A percentile compares a stretch with the other conserved stretches of the same genome.
Conservation (phyloP, 176 grass and related monocot genomes). For the Otatea glauca region DNA sequence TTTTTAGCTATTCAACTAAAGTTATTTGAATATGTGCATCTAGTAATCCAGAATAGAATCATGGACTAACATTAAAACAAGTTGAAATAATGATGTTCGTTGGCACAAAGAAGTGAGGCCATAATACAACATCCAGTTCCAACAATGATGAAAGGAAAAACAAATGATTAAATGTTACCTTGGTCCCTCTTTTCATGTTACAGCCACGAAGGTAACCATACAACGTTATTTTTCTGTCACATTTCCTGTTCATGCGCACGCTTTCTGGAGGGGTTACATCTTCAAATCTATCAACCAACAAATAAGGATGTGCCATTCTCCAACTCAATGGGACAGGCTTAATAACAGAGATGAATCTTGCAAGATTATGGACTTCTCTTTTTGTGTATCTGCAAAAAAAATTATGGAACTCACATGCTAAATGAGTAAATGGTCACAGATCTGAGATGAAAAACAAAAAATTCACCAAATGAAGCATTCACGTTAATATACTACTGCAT, state of each 20-base stretch:
- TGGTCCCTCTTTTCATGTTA: conserved; percentile 93
- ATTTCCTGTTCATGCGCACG: conserved; percentile 74
- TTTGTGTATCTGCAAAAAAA: conserved; percentile 74
- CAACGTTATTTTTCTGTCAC: conserved; percentile 92
- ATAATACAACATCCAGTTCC: conserved; percentile 24
- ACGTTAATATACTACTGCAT: not conserved
- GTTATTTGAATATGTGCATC: not conserved
- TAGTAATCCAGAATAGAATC: conserved; percentile 7
- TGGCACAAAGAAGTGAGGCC: conserved; percentile 35
- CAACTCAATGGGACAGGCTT: conserved; percentile 77
- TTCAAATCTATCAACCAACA: conserved; percentile 93
- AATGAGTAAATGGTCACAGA: conserved; percentile 9
- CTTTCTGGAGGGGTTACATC: conserved; percentile 85
- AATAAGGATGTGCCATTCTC: conserved; percentile 91
- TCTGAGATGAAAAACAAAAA: not conserved
- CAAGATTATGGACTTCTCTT: conserved; percentile 96
- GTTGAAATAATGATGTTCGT: not conserved
- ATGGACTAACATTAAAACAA: conserved; percentile 7
- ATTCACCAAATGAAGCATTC: not conserved
- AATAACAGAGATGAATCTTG: conserved; percentile 94
- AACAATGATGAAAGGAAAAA: conserved; percentile 28
- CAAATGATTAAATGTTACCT: conserved; percentile 55
- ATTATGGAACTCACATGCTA: not conserved
- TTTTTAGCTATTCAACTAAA: not conserved
- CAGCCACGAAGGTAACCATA: conserved; percentile 98